Percentiles rank a stretch among this genome's conserved stretches.
These are phyloP conservation scores for Apiospora malaysiana DNA, from an alignment of 2,329 filamentous ascomycete genomes.

Conservation along the genomic window DNA sequence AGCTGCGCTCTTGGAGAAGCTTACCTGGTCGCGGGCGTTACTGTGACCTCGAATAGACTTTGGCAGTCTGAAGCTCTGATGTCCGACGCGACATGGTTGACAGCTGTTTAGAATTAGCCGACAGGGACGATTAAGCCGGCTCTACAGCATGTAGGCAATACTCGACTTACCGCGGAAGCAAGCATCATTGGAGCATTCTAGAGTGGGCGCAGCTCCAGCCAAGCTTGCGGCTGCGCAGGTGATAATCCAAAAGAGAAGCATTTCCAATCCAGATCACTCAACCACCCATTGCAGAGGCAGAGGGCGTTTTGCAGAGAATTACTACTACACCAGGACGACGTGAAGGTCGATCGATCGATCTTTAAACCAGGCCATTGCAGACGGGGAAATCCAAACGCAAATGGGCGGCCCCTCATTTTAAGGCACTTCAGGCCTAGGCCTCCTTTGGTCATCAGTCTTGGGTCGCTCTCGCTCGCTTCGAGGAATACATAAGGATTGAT, in stretches of 20 bases:
- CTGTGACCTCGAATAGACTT: constrained; percentile 21
- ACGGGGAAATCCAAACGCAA: background rate
- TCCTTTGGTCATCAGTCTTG: too few species aligned
- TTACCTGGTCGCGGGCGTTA: constrained; percentile 24
- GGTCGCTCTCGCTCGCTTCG: background rate
- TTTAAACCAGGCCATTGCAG: background rate
- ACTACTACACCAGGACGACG: background rate
- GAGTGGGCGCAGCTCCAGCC: background rate
- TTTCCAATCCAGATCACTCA: constrained; percentile 3
- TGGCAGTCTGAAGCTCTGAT: constrained; percentile 22
- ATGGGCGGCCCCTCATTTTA: constrained; percentile 17
- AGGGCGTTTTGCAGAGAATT: background rate
- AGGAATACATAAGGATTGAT: too few species aligned
- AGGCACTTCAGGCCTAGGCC: too few species aligned
- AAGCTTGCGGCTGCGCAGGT: background rate
- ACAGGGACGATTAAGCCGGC: background rate
- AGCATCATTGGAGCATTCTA: constrained; percentile 20
- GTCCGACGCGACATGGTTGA: constrained; percentile 20
- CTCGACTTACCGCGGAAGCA: constrained; percentile 21
- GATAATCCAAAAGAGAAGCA: constrained; percentile 20
- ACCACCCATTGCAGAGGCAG: background rate
- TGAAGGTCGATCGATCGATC: background rate
- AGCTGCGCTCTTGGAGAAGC: too few species aligned
- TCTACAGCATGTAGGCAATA: background rate
- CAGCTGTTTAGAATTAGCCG: constrained; percentile 17